Evolutionary conservation across 768 basidiomycete genomes (phyloP).

Genomic region (Chalciporus piperatus): DNA sequence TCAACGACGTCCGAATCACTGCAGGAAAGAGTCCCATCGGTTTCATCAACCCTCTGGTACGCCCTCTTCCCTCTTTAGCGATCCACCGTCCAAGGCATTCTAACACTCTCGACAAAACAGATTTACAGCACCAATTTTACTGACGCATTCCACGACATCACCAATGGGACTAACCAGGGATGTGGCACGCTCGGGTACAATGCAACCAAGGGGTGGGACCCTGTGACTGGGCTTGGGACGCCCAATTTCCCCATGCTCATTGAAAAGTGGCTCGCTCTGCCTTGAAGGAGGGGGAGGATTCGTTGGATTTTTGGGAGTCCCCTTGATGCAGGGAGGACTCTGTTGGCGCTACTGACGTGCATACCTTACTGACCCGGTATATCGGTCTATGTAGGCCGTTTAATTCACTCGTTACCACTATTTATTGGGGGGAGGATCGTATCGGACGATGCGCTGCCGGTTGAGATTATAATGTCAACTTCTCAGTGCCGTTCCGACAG

Average conservation of each 20-base stretch:
- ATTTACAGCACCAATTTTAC: constrained; percentile 43
- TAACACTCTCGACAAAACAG: constrained; percentile 23
- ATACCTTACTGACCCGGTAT: too few relatives aligned
- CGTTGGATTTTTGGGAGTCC: too few relatives aligned
- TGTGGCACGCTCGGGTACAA: constrained; percentile 42
- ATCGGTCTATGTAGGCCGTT: too few relatives aligned
- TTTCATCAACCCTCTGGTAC: constrained; percentile 45
- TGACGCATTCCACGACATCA: constrained; percentile 49
- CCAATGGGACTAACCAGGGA: constrained; percentile 42
- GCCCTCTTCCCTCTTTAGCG: neutral
- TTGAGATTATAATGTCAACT: too few relatives aligned
- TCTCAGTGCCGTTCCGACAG: too few relatives aligned
- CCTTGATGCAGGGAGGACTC: too few relatives aligned
- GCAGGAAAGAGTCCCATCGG: constrained; percentile 33
- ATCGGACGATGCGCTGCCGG: too few relatives aligned
- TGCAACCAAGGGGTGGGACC: constrained; percentile 38
- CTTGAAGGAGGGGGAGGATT: constrained; percentile 4
- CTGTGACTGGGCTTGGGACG: constrained; percentile 48
- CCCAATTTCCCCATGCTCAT: constrained; percentile 42
- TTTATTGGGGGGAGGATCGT: too few relatives aligned
- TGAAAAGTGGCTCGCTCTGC: constrained; percentile 32
- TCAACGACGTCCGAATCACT: constrained; percentile 38
- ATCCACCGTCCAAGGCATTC: neutral
- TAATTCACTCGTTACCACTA: too few relatives aligned
- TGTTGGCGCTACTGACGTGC: too few relatives aligned